These are phyloP conservation scores for Candida tunisiensis DNA, from an alignment of 1,139 yeast genomes.

Conservation along the genomic window DNA sequence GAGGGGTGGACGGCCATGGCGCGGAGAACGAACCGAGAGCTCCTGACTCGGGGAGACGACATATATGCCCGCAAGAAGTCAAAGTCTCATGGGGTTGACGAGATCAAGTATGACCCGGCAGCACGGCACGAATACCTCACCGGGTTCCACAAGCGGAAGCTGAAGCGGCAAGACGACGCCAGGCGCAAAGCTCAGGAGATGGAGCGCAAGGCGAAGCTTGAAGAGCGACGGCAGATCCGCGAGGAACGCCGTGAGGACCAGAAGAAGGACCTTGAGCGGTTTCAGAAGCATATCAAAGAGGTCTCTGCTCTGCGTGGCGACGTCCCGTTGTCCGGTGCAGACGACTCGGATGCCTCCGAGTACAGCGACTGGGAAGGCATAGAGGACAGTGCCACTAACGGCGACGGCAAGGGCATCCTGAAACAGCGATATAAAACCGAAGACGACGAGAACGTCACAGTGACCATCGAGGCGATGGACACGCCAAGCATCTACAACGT, in stretches of 20 bases:
- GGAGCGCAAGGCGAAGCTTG: conserved; percentile 55
- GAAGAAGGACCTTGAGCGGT: conserved; percentile 42
- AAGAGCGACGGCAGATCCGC: conserved; percentile 49
- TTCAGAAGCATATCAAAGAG: conserved; percentile 35
- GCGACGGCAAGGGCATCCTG: conserved; percentile 27
- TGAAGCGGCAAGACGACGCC: conserved; percentile 79
- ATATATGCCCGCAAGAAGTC: conserved; percentile 49
- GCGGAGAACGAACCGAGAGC: conserved; percentile 43
- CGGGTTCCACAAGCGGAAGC: conserved; percentile 88
- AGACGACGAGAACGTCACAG: conserved; percentile 12
- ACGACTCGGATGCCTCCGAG: conserved; percentile 6
- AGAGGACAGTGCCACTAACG: conserved; percentile 12
- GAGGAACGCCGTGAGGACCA: conserved; percentile 55
- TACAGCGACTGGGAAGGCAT: conserved; percentile 21
- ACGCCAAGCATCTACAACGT: conserved; percentile 11
- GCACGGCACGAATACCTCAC: conserved; percentile 52
- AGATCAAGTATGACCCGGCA: conserved; percentile 69
- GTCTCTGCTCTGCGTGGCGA: conserved; percentile 9
- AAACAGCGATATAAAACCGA: conserved; percentile 28
- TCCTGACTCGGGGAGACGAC: conserved; percentile 69
- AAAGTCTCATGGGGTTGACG: conserved; percentile 54
- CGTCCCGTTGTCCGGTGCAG: conserved; percentile 7
- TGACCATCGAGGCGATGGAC: conserved; percentile 15
- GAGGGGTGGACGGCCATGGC: too few species aligned
- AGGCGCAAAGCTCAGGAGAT: conserved; percentile 58